Conservation (phyloP, 2,329 filamentous ascomycete genomes). For the Onygenales sp. region DNA sequence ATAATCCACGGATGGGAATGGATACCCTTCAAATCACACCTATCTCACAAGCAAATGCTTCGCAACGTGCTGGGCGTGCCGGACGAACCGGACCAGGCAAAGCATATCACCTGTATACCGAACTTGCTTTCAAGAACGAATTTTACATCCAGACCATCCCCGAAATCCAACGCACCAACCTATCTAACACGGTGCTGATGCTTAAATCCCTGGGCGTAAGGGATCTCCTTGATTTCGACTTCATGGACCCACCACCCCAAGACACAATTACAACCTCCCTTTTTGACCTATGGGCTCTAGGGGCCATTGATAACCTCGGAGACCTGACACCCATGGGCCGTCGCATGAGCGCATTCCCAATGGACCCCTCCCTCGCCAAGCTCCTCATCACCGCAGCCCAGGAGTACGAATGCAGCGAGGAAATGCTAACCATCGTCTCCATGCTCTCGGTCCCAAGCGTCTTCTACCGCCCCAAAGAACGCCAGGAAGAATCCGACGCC, state of each 20-base stretch:
- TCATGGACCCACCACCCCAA: conserved; percentile 97
- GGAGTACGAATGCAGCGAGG: conserved; percentile 86
- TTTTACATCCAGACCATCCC: conserved; percentile 95
- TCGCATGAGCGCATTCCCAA: conserved; percentile 95
- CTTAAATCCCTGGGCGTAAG: conserved; percentile 91
- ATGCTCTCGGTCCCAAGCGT: conserved; percentile 96
- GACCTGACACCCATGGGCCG: conserved; percentile 78
- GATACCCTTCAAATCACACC: conserved; percentile 96
- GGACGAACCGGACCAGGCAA: conserved; percentile 93
- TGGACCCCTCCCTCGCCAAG: conserved; percentile 94
- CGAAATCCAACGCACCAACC: conserved; percentile 92
- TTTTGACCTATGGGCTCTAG: conserved; percentile 94
- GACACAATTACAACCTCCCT: conserved; percentile 96
- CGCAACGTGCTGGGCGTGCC: conserved; percentile 85
- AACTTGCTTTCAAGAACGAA: conserved; percentile 90
- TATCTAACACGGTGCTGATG: conserved; percentile 87
- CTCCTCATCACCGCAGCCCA: conserved; percentile 84
- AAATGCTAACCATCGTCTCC: conserved; percentile 96
- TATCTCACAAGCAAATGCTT: conserved; percentile 92
- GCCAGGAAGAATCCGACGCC: conserved; percentile 90
- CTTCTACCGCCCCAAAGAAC: conserved; percentile 93
- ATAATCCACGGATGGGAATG: conserved; percentile 99
- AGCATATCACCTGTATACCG: conserved; percentile 87
- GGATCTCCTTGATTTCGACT: conserved; percentile 92
- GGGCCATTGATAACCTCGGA: conserved; percentile 86